A percentile compares a stretch with the other conserved stretches of the same genome.
phyloP scores from a whole-genome alignment of 2,329 filamentous ascomycete species.

The Macroventuria anomochaeta region DNA sequence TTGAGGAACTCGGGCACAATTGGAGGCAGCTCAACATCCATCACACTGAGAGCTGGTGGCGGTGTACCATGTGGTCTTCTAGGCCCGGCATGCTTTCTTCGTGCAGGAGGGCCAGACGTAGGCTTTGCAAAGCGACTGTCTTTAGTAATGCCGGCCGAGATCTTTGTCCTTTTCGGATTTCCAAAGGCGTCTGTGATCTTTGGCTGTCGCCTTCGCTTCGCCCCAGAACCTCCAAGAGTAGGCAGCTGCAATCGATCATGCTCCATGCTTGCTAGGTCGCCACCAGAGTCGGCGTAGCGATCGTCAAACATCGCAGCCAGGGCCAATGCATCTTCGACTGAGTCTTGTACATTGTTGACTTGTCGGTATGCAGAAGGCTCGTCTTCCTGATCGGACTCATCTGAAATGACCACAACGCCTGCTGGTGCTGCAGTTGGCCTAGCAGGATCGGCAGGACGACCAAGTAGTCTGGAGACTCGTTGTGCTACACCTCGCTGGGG shows the following conservation, averaged over 20 bases:
- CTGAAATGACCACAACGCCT: conserved; percentile 40
- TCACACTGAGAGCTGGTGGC: conserved; percentile 54
- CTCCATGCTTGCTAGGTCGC: conserved; percentile 52
- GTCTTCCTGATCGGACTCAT: conserved; percentile 42
- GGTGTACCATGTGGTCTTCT: conserved; percentile 21
- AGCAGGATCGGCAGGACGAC: background rate
- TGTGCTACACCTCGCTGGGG: conserved; percentile 46
- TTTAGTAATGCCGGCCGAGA: conserved; percentile 1
- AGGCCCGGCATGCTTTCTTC: conserved; percentile 15
- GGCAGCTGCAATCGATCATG: conserved; percentile 52
- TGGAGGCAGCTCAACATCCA: conserved; percentile 55
- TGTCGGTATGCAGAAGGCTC: conserved; percentile 8
- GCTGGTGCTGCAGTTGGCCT: conserved; percentile 20
- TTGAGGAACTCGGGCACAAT: conserved; percentile 61
- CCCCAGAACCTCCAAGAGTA: conserved; percentile 26
- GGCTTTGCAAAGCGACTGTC: background rate
- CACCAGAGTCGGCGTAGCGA: conserved; percentile 34
- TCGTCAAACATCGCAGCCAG: conserved; percentile 35
- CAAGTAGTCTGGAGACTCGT: conserved; percentile 26
- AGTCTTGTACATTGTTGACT: conserved; percentile 26
- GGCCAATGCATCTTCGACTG: conserved; percentile 25
- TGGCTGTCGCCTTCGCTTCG: conserved; percentile 46
- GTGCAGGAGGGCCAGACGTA: background rate
- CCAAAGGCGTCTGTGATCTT: conserved; percentile 48
- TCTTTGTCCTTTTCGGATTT: conserved; percentile 26